A percentile compares a stretch with the other conserved stretches of the same genome.
These are phyloP conservation scores for Acanthochlamys bracteata DNA, from an alignment of 106 monocot genomes.

Conservation along the genomic window DNA sequence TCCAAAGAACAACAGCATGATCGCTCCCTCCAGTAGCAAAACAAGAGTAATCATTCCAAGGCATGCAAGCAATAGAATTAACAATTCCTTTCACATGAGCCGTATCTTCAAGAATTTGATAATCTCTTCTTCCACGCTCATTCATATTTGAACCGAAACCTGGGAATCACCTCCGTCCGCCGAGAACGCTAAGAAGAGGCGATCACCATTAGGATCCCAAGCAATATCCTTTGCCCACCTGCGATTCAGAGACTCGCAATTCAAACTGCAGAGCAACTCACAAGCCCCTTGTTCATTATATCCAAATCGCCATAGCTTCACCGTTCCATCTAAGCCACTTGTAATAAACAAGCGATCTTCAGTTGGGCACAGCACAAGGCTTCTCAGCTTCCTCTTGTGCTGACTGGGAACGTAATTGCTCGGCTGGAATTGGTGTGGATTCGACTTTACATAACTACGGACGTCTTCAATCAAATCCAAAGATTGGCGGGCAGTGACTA, in stretches of 20 bases:
- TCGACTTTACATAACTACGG: constrained; percentile 27
- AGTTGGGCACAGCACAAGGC: constrained; percentile 46
- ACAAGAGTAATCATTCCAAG: constrained; percentile 41
- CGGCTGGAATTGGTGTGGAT: constrained; percentile 19
- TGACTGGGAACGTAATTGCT: constrained; percentile 40
- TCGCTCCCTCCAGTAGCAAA: constrained; percentile 86
- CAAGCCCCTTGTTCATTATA: constrained; percentile 31
- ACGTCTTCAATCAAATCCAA: constrained; percentile 5
- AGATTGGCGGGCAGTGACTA: constrained; percentile 9
- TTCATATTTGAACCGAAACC: constrained; percentile 56
- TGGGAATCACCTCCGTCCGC: constrained; percentile 66
- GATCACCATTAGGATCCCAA: constrained; percentile 80
- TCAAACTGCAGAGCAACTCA: constrained; percentile 39
- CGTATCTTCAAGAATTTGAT: constrained; percentile 41
- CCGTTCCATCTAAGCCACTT: constrained; percentile 60
- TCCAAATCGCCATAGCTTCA: constrained; percentile 59
- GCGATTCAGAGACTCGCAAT: constrained; percentile 55
- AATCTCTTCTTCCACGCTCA: constrained; percentile 23
- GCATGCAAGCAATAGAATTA: constrained; percentile 70
- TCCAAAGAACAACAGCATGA: constrained; percentile 82
- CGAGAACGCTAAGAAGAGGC: constrained; percentile 53
- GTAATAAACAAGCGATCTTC: constrained; percentile 57
- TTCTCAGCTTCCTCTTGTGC: constrained; percentile 70
- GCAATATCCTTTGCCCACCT: constrained; percentile 90
- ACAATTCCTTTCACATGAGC: constrained; percentile 76